Evolutionary conservation across 2,329 filamentous ascomycete species (phyloP), one percentile per base, ranked within the genome.

Genomic region (Nothomitra cinnamomea): DNA sequence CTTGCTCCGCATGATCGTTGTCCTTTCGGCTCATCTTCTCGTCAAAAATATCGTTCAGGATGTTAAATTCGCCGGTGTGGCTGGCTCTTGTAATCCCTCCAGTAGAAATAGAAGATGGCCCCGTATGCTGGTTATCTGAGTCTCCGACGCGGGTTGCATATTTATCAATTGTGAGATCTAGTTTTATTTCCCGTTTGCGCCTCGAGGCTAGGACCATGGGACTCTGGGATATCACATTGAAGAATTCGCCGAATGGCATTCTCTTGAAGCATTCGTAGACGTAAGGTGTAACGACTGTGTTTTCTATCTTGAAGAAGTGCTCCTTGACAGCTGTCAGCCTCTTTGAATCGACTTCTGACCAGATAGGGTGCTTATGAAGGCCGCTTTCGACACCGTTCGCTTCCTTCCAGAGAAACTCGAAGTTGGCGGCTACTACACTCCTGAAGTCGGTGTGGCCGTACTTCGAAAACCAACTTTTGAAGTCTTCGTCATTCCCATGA

Each of bases 241-340:
- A 50, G 22, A 13, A 51, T 35, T 17, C 45, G 0, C 71, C 76
- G 59, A 82, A 84, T 3, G 74, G 74, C 63, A 87, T 73, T 19
- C 81, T 67, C 2, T 71, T 68, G 57, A 92, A 92, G 53, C 77
- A 77, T 2, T 76, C 61, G 56, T 78, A 74, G 0, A 84, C 76
- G 54, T 83, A 85, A 0, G 81, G 77, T 0, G 87, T 90, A 0
- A 89, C 82, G 0, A 85, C 66, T 0, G 86, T 90, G 2, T 64
- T 57, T 41, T 60, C 50, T 12, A 55, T 42, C 35, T 59, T 80
- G 72, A 58, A 55, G n/a, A 49, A 17, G 36, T 65, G 61, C 17
- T 55, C 21, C 5, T 56, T 56, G 19, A 72, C 64, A 2, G 62
- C 62, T 10, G 55, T 58, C 4, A 64, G 59, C 2, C 58, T 52